These are phyloP conservation scores for Colletotrichum sp. DNA, from an alignment of 2,329 filamentous ascomycete genomes.

Conservation along the genomic window DNA sequence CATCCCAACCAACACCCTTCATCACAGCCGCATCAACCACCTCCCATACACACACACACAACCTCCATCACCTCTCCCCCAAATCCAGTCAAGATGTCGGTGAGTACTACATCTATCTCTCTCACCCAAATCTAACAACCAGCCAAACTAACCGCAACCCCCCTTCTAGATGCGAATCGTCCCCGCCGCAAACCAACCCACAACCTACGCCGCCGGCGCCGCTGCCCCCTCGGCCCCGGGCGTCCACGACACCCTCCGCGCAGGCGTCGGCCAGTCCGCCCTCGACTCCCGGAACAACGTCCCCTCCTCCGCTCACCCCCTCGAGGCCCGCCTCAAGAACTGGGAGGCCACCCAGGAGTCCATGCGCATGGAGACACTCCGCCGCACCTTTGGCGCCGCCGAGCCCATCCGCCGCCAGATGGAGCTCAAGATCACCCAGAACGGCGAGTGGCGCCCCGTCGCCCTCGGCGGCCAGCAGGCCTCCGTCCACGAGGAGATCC, in stretches of 20 bases:
- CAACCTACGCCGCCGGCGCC: conserved; percentile 68
- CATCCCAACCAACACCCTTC: not conserved
- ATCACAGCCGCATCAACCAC: not conserved
- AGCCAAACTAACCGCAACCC: not conserved
- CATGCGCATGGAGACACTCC: conserved; percentile 86
- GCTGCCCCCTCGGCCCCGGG: conserved; percentile 90
- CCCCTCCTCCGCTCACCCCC: conserved; percentile 71
- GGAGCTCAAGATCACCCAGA: conserved; percentile 88
- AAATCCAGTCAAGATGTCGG: conserved; percentile 46
- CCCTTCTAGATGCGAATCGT: conserved; percentile 76
- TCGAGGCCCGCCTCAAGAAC: conserved; percentile 85
- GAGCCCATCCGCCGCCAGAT: conserved; percentile 93
- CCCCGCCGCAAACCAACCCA: conserved; percentile 71
- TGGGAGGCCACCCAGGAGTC: conserved; percentile 91
- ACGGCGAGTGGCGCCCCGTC: conserved; percentile 80
- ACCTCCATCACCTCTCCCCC: not conserved
- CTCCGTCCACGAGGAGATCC: conserved; percentile 87
- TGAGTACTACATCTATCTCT: conserved; percentile 35
- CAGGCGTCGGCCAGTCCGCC: conserved; percentile 73
- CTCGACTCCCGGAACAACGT: conserved; percentile 50
- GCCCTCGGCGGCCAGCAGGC: conserved; percentile 65
- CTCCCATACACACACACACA: not conserved
- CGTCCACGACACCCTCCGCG: conserved; percentile 90
- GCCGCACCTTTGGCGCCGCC: conserved; percentile 87
- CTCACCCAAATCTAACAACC: fast-evolving